Conservation (phyloP, 352 stramenopile genomes). For the Phytophthora capsici region DNA sequence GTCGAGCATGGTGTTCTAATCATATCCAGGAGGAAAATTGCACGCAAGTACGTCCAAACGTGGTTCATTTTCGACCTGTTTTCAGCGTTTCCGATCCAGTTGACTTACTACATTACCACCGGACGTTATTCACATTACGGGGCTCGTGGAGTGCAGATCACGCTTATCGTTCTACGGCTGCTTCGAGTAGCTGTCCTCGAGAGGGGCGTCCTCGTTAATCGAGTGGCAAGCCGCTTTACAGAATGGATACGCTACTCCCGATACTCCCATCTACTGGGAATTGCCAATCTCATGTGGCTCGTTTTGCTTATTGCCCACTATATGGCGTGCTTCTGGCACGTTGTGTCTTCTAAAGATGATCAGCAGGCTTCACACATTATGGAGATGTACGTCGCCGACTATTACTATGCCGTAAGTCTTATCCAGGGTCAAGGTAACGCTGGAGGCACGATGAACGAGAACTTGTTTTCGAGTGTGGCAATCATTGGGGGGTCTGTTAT, state of each 20-base stretch:
- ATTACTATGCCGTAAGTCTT: constrained; percentile 41
- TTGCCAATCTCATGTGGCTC: constrained; percentile 39
- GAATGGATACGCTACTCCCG: constrained; percentile 39
- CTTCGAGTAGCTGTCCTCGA: constrained; percentile 12
- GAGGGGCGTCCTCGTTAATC: constrained; percentile 12
- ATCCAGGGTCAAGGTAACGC: constrained; percentile 57
- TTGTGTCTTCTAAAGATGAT: constrained; percentile 12
- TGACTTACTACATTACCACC: not conserved
- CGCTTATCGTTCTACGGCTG: constrained; percentile 32
- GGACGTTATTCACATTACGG: not conserved
- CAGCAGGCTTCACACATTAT: not conserved
- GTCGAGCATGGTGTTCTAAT: constrained; percentile 16
- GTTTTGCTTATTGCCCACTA: constrained; percentile 53
- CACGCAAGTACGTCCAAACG: constrained; percentile 10
- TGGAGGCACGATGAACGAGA: constrained; percentile 19
- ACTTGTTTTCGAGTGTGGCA: constrained; percentile 39
- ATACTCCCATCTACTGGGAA: constrained; percentile 40
- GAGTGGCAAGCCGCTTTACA: constrained; percentile 29
- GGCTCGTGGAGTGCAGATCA: not conserved
- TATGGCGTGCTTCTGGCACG: constrained; percentile 53
- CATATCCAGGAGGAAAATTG: constrained; percentile 17
- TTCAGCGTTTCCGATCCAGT: constrained; percentile 7
- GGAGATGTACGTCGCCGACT: constrained; percentile 45
- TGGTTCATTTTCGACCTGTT: constrained; percentile 28
- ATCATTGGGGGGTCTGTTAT: constrained; percentile 55